Base-by-base conservation (phyloP, 1,139 yeast species). In the Meyerozyma smithsonii region DNA sequence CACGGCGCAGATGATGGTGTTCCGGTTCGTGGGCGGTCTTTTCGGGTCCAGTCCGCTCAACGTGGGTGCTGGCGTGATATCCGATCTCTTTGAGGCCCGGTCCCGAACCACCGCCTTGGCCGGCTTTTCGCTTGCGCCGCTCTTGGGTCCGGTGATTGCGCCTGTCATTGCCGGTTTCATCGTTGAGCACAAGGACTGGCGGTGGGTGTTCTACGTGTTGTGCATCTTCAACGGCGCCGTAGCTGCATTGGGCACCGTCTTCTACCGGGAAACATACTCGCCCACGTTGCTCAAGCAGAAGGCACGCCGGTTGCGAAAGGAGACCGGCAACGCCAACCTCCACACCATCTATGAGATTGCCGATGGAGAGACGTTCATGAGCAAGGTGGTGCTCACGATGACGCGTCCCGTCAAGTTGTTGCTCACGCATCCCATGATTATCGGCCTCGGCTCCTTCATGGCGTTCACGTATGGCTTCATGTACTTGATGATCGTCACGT, bases 161-260 rank as follows among this genome's bases (percentile, higher is more conserved):
- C 84, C 84, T 0, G 64, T 79, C 5, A 64, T 77, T 20, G 67
- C 81, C 1, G 84, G 84, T 1, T 79, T 70, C 50, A 69, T 78
- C 20, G 78, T 75, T 5, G 67, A 77, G 49, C 48, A 68, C 24
- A 55, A 59, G 33, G 50, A 58, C 23, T 79, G 85, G 84, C 66
- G 72, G 46, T 80, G 86, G 86, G 74, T 76, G 6, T 79, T 80
- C 47, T 77, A 77, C 68, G 70, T 77, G n/a, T 59, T 77, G 36
- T 61, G 74, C 17, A 78, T 80, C n/a, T 61, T 78, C 43, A 77
- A 74, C 45, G 83, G 76, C 3, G 65, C 59, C 2, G 61, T 71
- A 4, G 78, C 77, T 1, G 47, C 63, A 1, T 35, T 62, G 11
- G 82, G 82, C 1, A 49, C 69, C 4, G 17, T 72, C 3, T 56